Percentiles rank a stretch among this genome's conserved stretches.
phyloP scores from a whole-genome alignment of 805 yeast genomes.

The Ogataea paraovalis region DNA sequence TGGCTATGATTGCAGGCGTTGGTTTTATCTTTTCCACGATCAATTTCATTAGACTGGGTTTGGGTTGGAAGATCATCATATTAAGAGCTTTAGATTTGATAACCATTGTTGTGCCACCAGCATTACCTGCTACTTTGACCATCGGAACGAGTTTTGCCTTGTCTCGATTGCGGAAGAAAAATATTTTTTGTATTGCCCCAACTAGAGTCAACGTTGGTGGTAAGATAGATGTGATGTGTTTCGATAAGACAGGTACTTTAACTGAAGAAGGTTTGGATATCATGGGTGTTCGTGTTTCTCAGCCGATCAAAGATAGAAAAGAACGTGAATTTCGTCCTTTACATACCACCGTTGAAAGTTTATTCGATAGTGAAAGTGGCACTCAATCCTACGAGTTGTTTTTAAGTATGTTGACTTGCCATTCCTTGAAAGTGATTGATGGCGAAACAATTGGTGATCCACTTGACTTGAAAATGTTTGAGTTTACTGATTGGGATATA shows the following conservation, averaged over 20 bases:
- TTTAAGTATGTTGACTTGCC: constrained; percentile 70
- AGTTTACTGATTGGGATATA: constrained; percentile 75
- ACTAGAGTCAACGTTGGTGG: constrained; percentile 96
- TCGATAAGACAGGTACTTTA: constrained; percentile 96
- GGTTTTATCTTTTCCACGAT: constrained; percentile 84
- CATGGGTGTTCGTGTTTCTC: constrained; percentile 44
- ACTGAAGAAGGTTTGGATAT: constrained; percentile 97
- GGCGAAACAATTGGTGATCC: constrained; percentile 90
- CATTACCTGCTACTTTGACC: constrained; percentile 94
- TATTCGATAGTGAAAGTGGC: constrained; percentile 13
- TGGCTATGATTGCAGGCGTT: constrained; percentile 77
- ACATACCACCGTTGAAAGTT: constrained; percentile 9
- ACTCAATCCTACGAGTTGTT: constrained; percentile 31
- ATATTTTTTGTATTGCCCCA: constrained; percentile 89
- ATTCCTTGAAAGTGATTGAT: constrained; percentile 77
- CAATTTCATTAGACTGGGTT: constrained; percentile 73
- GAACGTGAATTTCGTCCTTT: constrained; percentile 27
- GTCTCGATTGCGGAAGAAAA: constrained; percentile 60
- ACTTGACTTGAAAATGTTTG: constrained; percentile 87
- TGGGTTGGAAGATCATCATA: constrained; percentile 65
- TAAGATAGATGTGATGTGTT: constrained; percentile 81
- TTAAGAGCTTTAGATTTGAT: constrained; percentile 89
- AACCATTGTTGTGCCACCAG: constrained; percentile 98
- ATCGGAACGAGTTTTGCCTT: constrained; percentile 95
- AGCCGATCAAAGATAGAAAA: constrained; percentile 28